Percentiles rank a stretch among this genome's conserved stretches.
Conservation (phyloP, 148 eudicot species). For the Bassia scoparia region DNA sequence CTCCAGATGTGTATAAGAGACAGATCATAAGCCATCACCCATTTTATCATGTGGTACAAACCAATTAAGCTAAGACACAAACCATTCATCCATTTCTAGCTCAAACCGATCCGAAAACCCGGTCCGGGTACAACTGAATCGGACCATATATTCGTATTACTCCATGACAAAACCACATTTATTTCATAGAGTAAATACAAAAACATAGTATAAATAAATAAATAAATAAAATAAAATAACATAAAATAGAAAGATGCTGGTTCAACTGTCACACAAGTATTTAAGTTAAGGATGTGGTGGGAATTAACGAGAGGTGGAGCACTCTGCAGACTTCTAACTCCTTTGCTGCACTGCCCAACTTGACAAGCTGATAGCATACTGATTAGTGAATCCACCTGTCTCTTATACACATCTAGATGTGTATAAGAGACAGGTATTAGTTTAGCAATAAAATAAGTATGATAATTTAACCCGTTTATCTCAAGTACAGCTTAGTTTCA, state of each 20-base stretch:
- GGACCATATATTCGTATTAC: neutral
- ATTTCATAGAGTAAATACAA: neutral
- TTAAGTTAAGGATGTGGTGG: slow-evolving; percentile 9
- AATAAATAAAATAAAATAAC: neutral
- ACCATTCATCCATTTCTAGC: neutral
- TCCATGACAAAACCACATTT: neutral
- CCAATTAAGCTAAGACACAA: too few species aligned
- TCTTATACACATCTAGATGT: neutral
- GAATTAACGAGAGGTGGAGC: slow-evolving; percentile 13
- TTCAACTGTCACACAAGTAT: neutral
- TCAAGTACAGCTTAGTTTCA: neutral
- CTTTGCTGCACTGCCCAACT: neutral
- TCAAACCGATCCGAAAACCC: neutral
- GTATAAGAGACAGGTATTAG: neutral
- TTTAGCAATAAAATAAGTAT: neutral
- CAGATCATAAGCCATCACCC: neutral
- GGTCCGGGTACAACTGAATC: neutral
- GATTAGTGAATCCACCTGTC: too few species aligned
- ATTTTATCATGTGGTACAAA: neutral
- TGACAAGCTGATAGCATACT: neutral
- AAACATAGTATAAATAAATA: neutral
- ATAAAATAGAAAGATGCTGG: neutral
- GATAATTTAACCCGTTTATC: neutral
- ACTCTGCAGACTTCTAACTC: neutral
- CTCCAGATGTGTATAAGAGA: neutral